These are phyloP conservation scores for Colletotrichum echinochloae DNA, from an alignment of 2,329 filamentous ascomycete genomes.

Conservation along the genomic window DNA sequence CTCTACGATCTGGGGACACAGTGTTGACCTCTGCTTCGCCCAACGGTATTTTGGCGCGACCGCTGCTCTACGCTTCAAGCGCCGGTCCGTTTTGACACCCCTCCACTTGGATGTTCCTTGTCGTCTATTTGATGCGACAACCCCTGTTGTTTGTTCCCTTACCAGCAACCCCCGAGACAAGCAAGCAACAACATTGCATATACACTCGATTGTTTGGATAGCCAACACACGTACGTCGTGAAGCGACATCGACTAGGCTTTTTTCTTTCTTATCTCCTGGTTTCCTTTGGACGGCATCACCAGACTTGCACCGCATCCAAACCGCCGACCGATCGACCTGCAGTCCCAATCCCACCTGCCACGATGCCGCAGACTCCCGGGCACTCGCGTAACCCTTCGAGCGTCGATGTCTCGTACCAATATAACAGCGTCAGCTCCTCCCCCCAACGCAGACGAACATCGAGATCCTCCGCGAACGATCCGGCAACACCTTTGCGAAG, in stretches of 20 bases:
- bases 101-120: slow-evolving; percentile 36
- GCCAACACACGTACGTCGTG: slow-evolving; percentile 21
- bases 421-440: slow-evolving; percentile 56
- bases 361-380: slow-evolving; percentile 66
- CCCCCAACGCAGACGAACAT: slow-evolving; percentile 60
- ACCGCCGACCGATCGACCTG: slow-evolving; percentile 1
- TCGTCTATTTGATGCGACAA: slow-evolving; percentile 42
- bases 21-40: slow-evolving; percentile 16
- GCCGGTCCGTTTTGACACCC: not conserved
- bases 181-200: slow-evolving; percentile 34
- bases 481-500: slow-evolving; percentile 61
- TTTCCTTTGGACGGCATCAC: slow-evolving; percentile 8
- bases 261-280: slow-evolving; percentile 9
- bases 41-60: slow-evolving; percentile 21
- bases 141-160: slow-evolving; percentile 41
- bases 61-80: slow-evolving; percentile 2
- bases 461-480: slow-evolving; percentile 64
- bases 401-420: slow-evolving; percentile 58
- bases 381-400: slow-evolving; percentile 70
- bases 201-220: slow-evolving; percentile 12
- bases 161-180: slow-evolving; percentile 38
- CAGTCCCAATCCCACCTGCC: not conserved
- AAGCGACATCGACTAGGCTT: slow-evolving; percentile 17
- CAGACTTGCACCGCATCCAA: not conserved
- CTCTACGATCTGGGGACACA: not conserved